Base-by-base conservation (phyloP, 169 alveolate genomes). In the Cryptosporidium sp. region DNA sequence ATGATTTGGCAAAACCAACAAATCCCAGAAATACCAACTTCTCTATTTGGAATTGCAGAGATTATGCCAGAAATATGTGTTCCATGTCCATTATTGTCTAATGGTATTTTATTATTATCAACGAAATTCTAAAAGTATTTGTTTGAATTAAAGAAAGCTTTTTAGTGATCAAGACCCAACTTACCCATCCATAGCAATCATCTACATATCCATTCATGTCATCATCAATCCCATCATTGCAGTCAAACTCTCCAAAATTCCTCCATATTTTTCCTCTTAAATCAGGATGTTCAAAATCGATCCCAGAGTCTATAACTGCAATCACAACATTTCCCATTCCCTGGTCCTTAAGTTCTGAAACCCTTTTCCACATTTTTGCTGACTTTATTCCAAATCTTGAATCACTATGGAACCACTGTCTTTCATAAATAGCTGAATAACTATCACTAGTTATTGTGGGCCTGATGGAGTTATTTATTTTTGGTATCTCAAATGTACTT, bases 61-160 rank as follows among this genome's bases (percentile, higher is more conserved):
- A 93, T 91, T 84, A 93, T 87, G 9, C 97, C 97, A 0, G 95
- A 93, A 33, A 93, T 74, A 37, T 92, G 93, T 1, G 95, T 93
- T 12, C 95, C 95, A 70, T 93, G 95, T 16, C 94, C 94, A 74
- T 91, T 93, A 69, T 85, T 91, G 59, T 95, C 97, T 85, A 84
- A 33, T 12, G 96, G 95, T 61, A 92, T 93, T n/a, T 92, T 92
- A 39, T 80, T 85, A 26, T 92, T 86, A 23, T 87, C 80, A 14
- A 93, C 94, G 23, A 93, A 93, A 37, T 93, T 93, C 94, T 93
- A 91, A 35, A 9, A 9, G 9, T 3, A 12, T 5, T 26, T 4
- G 21, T n/a, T 21, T 33, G 3, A 18, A 67, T n/a, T 39, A 67
- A 16, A 67, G 10, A 12, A 21, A 67, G 14, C n/a, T 10, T 1